These are phyloP conservation scores for Podaxis sp. DNA, from an alignment of 768 basidiomycete genomes.

Conservation along the genomic window DNA sequence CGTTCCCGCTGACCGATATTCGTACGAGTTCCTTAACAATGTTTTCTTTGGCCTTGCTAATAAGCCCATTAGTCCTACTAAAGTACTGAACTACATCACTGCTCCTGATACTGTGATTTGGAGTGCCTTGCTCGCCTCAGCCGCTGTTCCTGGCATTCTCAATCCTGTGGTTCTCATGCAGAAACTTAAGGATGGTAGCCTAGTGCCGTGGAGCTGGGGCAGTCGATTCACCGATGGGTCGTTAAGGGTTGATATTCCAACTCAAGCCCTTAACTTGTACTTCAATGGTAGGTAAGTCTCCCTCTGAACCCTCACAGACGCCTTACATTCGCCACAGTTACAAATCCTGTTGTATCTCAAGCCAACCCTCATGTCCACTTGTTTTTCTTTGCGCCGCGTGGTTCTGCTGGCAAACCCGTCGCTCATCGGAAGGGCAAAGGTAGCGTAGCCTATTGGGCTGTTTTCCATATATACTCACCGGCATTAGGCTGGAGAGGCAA, in stretches of 20 bases:
- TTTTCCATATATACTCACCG: constrained; percentile 16
- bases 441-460: constrained; percentile 17
- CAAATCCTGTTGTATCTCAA: constrained; percentile 91
- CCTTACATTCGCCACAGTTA: constrained; percentile 44
- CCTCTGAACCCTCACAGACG: background rate
- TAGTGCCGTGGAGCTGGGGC: constrained; percentile 94
- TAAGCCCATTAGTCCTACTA: constrained; percentile 67
- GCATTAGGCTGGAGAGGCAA: constrained; percentile 88
- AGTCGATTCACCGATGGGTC: constrained; percentile 93
- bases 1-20: constrained; percentile 85
- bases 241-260: constrained; percentile 90
- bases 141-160: constrained; percentile 92
- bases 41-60: background rate
- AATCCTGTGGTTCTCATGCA: constrained; percentile 96
- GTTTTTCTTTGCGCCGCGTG: constrained; percentile 91
- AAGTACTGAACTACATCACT: constrained; percentile 91
- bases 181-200: constrained; percentile 72
- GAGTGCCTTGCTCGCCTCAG: constrained; percentile 80
- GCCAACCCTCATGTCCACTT: constrained; percentile 91
- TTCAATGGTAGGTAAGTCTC: constrained; percentile 60
- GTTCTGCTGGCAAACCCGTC: constrained; percentile 88
- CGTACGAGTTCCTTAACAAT: constrained; percentile 38
- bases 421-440: constrained; percentile 93
- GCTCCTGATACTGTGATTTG: constrained; percentile 90
- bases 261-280: constrained; percentile 83